These are phyloP conservation scores for Ceratobasidium sp. DNA, from an alignment of 1,284 basidiomycete genomes.

Conservation along the genomic window DNA sequence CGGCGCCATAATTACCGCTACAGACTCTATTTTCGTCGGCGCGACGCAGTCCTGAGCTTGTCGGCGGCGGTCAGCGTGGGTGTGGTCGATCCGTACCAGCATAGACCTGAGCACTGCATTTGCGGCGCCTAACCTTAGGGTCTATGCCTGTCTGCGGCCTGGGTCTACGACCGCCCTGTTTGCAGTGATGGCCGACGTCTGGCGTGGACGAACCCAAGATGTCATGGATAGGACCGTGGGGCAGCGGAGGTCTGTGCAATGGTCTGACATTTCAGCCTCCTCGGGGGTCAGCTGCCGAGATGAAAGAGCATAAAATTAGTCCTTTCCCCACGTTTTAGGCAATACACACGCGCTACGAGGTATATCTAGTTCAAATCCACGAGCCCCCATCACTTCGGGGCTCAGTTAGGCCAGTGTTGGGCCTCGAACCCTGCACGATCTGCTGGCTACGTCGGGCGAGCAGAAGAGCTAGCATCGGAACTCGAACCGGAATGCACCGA, in stretches of 20 bases:
- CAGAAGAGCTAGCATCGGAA: not conserved
- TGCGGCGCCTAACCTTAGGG: too few species aligned
- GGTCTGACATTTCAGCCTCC: not conserved
- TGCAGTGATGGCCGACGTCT: not conserved
- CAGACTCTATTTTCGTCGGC: too few species aligned
- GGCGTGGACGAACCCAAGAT: not conserved
- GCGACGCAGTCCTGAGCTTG: too few species aligned
- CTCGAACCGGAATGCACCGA: not conserved
- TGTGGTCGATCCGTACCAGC: too few species aligned
- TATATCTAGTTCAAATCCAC: not conserved
- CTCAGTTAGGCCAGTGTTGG: not conserved
- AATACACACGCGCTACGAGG: not conserved
- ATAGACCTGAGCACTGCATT: too few species aligned
- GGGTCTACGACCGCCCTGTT: too few species aligned
- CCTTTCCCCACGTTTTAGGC: not conserved
- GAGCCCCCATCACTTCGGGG: not conserved
- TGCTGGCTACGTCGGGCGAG: not conserved
- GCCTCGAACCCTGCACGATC: not conserved
- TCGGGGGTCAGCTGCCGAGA: conserved; percentile 21
- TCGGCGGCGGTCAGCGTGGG: too few species aligned
- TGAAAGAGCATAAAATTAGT: not conserved
- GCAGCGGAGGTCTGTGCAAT: not conserved
- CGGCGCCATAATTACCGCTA: too few species aligned
- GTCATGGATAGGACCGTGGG: conserved; percentile 14
- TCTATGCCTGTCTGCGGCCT: too few species aligned